Evolutionary conservation across 2,329 filamentous ascomycete species (phyloP).

Genomic region (Taxawa tesnikishii): DNA sequence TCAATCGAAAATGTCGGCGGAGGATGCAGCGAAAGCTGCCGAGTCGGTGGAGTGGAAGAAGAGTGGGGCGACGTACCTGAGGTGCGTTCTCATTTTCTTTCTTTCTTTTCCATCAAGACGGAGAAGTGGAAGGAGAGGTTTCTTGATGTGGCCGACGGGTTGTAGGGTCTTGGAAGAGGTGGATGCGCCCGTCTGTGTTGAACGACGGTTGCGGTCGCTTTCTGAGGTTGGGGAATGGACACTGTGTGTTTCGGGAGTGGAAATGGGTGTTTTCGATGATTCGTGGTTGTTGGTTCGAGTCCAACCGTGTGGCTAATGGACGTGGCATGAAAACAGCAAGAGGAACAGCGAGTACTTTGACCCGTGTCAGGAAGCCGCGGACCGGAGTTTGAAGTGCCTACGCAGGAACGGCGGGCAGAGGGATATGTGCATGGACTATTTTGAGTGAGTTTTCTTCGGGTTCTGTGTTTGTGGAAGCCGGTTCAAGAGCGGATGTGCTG

Average conservation of each 20-base stretch:
- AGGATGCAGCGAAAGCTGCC: neutral
- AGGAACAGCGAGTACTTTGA: conserved; percentile 82
- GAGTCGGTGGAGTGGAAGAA: neutral
- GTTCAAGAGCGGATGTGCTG: neutral
- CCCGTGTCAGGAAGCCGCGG: conserved; percentile 86
- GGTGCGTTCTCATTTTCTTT: neutral
- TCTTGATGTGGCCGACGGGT: too few relatives aligned
- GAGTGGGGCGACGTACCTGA: neutral
- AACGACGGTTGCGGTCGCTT: too few relatives aligned
- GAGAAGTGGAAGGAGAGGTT: too few relatives aligned
- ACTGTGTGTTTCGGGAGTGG: too few relatives aligned
- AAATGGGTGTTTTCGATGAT: too few relatives aligned
- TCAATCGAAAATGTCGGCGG: neutral
- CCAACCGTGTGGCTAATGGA: conserved; percentile 1
- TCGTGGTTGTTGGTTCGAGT: neutral
- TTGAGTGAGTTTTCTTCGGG: conserved; percentile 57
- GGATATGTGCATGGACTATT: conserved; percentile 88
- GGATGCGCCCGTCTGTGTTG: too few relatives aligned
- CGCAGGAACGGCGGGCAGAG: conserved; percentile 78
- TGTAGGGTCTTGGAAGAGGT: too few relatives aligned
- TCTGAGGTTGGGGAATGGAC: too few relatives aligned
- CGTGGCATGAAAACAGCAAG: conserved; percentile 47
- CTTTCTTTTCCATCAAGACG: too few relatives aligned
- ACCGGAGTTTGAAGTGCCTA: conserved; percentile 74
- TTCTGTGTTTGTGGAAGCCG: neutral